Percentiles rank a stretch among this genome's conserved stretches.
phyloP scores from a whole-genome alignment of 441 rosid genomes.

The Sinapis alba region DNA sequence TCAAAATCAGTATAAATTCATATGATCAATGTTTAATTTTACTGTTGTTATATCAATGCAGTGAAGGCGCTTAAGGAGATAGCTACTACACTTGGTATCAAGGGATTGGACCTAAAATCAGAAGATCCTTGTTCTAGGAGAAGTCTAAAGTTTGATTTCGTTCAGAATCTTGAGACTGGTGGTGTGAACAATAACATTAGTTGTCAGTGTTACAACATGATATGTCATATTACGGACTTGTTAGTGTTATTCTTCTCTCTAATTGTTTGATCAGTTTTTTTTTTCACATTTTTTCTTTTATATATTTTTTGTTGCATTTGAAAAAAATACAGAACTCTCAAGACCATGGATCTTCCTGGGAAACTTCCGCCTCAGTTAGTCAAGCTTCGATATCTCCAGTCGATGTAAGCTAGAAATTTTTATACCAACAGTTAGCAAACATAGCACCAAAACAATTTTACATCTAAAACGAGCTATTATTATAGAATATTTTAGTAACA shows the following conservation, averaged over 20 bases:
- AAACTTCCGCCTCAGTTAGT: slow-evolving; percentile 11
- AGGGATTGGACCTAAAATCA: not conserved
- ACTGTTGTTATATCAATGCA: not conserved
- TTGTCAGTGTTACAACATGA: not conserved
- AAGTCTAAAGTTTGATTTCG: not conserved
- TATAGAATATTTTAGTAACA: too few species aligned
- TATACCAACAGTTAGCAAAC: too few species aligned
- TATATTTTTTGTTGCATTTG: not conserved
- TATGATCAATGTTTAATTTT: too few species aligned
- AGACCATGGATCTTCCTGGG: slow-evolving; percentile 14
- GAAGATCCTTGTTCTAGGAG: not conserved
- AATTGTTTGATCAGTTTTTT: not conserved
- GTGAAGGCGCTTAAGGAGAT: not conserved
- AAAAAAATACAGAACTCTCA: not conserved
- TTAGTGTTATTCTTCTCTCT: not conserved
- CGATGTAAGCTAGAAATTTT: not conserved
- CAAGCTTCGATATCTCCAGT: not conserved
- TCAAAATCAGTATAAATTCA: too few species aligned
- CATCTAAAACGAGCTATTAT: too few species aligned
- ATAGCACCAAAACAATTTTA: too few species aligned
- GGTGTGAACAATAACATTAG: not conserved
- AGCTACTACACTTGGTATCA: not conserved
- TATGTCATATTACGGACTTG: not conserved
- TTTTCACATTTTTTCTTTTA: not conserved
- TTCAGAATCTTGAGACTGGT: not conserved